Evolutionary conservation across 2,329 filamentous ascomycete species (phyloP).

Genomic region (Akanthomyces dipterigenus): DNA sequence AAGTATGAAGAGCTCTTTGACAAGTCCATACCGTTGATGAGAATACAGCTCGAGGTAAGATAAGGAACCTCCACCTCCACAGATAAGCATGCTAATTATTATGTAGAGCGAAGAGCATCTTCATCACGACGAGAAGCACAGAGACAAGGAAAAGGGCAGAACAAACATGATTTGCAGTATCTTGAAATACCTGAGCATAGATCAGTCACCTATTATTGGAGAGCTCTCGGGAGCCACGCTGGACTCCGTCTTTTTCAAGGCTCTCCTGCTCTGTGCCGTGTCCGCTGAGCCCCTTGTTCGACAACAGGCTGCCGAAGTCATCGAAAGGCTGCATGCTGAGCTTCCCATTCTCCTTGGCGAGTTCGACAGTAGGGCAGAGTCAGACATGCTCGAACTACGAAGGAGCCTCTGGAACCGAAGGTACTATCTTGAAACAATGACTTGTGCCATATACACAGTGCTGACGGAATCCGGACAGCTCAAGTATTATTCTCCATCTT

Average conservation of each 20-base stretch:
- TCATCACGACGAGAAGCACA: slow-evolving; percentile 12
- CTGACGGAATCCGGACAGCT: slow-evolving; percentile 19
- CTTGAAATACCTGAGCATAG: slow-evolving; percentile 50
- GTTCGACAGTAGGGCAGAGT: slow-evolving; percentile 19
- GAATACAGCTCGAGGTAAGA: slow-evolving; percentile 48
- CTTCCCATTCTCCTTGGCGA: slow-evolving; percentile 23
- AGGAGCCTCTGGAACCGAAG: slow-evolving; percentile 47
- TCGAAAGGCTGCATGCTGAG: slow-evolving; percentile 38
- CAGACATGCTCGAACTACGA: slow-evolving; percentile 23
- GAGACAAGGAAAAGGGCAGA: slow-evolving; percentile 11
- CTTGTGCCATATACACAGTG: neutral
- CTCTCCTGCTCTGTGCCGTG: slow-evolving; percentile 48
- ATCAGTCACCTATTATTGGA: slow-evolving; percentile 30
- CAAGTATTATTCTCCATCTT: slow-evolving; percentile 36
- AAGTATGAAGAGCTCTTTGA: slow-evolving; percentile 50
- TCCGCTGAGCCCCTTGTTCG: slow-evolving; percentile 45
- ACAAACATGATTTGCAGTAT: slow-evolving; percentile 32
- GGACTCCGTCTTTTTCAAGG: slow-evolving; percentile 34
- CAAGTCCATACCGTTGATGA: slow-evolving; percentile 50
- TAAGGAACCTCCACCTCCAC: neutral
- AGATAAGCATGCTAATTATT: neutral
- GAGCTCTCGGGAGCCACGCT: slow-evolving; percentile 22
- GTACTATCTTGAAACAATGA: slow-evolving; percentile 25
- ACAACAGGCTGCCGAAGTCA: slow-evolving; percentile 40
- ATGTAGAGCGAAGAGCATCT: slow-evolving; percentile 4